Base-by-base conservation (phyloP, 192 early-diverging fungal genomes). In the Dissophora globulifera region DNA sequence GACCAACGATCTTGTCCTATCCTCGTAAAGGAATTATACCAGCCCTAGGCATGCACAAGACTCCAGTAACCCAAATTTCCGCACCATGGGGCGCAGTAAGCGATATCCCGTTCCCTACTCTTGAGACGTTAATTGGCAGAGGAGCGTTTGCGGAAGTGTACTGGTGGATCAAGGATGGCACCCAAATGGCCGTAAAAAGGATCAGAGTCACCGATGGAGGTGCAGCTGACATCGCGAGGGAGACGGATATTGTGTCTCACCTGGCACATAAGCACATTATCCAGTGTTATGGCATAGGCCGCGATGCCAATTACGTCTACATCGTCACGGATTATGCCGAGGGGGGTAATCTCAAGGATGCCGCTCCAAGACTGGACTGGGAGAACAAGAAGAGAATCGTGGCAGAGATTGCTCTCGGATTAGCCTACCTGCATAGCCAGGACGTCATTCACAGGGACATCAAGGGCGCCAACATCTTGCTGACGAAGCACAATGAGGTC, bases 371-470 rank as follows among this genome's bases (percentile, higher is more conserved):
- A 6, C 13, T 63, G 38, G 20, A 31, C 29, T 63, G 62, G 62
- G 50, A 42, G 11, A 9, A 63, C 27, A 63, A 53, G 26, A 42
- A 31, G 29, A 53, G 51, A 11, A 55, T 66, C 26, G 15, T 27
- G 1, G 43, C 27, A 0, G 59, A 69, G 41, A 46, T 78, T 5
- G 65, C 74, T 4, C 55, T 22, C 4, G 74, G 74, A 46, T 41
- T 78, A 12, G 47, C 49, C 41, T 78, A 68, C 50, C 38, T 66
- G 2, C 74, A 78, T 48, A 17, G 45, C 16, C 23, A 68, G 33
- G 50, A 31, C 9, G 42, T 78, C 40, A 40, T 68, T 33, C 74
- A 78, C 40, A 26, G 74, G 3, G 74, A 78, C 58, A 49, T 78
- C 46, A 66, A 78, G 19, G 59, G 64, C 25, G 23, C 2, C 22